Evolutionary conservation across 176 grass and related monocot genomes (phyloP).

Genomic region (Rhynchospora pubera): DNA sequence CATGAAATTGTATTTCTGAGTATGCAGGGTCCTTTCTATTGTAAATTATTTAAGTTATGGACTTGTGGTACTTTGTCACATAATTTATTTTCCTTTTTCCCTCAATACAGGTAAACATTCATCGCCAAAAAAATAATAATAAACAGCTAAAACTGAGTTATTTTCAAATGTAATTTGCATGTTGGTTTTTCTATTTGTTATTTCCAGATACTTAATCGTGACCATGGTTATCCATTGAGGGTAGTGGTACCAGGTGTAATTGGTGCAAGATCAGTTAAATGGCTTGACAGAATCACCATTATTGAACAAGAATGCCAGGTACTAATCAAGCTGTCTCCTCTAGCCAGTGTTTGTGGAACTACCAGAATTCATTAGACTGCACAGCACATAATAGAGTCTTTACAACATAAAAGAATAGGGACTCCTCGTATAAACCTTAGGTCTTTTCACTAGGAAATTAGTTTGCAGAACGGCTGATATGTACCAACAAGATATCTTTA

Average conservation of each 20-base stretch:
- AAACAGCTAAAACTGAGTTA: background rate
- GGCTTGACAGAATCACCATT: conserved; percentile 75
- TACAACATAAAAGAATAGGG: background rate
- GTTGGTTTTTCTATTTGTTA: conserved; percentile 14
- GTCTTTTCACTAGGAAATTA: background rate
- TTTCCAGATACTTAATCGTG: conserved; percentile 56
- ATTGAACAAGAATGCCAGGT: conserved; percentile 83
- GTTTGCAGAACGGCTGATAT: background rate
- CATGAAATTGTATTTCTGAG: background rate
- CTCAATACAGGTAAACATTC: background rate
- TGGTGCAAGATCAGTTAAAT: conserved; percentile 84
- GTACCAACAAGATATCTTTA: background rate
- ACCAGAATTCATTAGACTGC: background rate
- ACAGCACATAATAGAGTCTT: background rate
- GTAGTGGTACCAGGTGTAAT: conserved; percentile 75
- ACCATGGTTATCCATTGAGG: conserved; percentile 79
- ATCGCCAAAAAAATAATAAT: no score
- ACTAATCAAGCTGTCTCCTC: conserved; percentile 6
- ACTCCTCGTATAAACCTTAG: background rate
- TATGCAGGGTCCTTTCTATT: background rate
- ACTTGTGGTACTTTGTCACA: background rate
- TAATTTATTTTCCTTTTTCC: background rate
- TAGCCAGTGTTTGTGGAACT: background rate
- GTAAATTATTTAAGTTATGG: background rate
- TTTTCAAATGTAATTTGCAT: background rate